Evolutionary conservation across 208 protist species (phyloP).

Genomic region (Leishmania turanica): DNA sequence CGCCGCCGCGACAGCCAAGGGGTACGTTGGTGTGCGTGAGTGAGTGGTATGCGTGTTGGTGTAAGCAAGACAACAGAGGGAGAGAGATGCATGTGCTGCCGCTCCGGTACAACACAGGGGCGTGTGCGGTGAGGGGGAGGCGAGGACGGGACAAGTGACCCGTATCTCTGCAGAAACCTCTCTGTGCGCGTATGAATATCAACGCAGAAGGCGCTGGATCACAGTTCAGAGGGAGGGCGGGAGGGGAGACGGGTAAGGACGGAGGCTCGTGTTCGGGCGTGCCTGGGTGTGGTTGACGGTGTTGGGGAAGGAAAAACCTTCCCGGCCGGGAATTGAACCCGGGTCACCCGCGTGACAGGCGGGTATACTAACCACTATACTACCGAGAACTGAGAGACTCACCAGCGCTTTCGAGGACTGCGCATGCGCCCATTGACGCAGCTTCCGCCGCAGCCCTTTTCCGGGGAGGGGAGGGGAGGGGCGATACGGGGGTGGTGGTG

Average conservation of each 20-base stretch:
- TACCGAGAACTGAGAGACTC: conserved; percentile 10
- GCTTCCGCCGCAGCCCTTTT: neutral
- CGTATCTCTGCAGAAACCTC: neutral
- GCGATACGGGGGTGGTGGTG: neutral
- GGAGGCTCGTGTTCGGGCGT: neutral
- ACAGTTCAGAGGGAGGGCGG: neutral
- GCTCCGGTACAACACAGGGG: neutral
- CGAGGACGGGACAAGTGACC: neutral
- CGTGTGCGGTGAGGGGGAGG: neutral
- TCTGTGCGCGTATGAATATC: neutral
- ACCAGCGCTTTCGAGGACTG: neutral
- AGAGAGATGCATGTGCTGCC: neutral
- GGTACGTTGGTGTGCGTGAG: neutral
- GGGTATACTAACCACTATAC: conserved; percentile 27
- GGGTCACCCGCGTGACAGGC: conserved; percentile 24
- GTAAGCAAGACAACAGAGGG: neutral
- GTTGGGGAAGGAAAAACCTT: neutral
- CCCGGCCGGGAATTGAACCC: conserved; percentile 24
- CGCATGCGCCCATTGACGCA: neutral
- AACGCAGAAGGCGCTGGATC: neutral
- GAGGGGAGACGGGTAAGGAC: neutral
- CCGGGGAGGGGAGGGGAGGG: neutral
- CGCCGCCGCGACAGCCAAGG: neutral
- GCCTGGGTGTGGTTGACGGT: neutral
- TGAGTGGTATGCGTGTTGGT: neutral